phyloP scores from a whole-genome alignment of 352 stramenopile genomes.

The Phytopythium boreale region DNA sequence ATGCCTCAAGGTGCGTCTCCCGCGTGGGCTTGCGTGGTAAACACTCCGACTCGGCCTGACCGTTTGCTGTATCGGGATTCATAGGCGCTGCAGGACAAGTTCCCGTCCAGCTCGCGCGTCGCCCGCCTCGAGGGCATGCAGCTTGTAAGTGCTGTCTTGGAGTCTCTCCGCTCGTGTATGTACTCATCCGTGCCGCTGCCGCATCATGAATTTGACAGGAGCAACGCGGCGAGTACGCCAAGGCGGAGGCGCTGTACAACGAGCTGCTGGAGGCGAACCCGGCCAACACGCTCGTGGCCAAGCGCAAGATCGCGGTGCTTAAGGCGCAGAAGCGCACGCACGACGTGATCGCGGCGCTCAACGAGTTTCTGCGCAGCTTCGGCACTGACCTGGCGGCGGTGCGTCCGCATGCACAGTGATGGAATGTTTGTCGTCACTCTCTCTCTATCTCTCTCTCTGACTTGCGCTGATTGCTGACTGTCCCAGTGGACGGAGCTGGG shows the following conservation, averaged over 20 bases:
- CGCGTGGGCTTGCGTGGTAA: background rate
- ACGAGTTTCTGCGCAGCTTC: constrained; percentile 56
- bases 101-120: constrained; percentile 59
- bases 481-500: constrained; percentile 57
- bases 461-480: background rate
- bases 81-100: constrained; percentile 47
- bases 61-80: background rate
- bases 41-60: background rate
- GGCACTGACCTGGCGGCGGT: constrained; percentile 53
- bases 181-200: background rate
- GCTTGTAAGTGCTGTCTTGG: constrained; percentile 13
- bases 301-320: constrained; percentile 63
- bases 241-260: constrained; percentile 58
- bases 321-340: constrained; percentile 62
- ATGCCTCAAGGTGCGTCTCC: constrained; percentile 6
- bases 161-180: background rate
- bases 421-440: background rate
- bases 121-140: constrained; percentile 55
- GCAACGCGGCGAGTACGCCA: constrained; percentile 46
- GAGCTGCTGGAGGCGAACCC: constrained; percentile 55
- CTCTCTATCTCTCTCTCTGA: background rate
- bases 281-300: constrained; percentile 55
- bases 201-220: constrained; percentile 16
- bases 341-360: constrained; percentile 51
- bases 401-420: constrained; percentile 7